Evolutionary conservation across 2,329 filamentous ascomycete genomes (phyloP).

Genomic region (Proliferodiscus dingleyae): DNA sequence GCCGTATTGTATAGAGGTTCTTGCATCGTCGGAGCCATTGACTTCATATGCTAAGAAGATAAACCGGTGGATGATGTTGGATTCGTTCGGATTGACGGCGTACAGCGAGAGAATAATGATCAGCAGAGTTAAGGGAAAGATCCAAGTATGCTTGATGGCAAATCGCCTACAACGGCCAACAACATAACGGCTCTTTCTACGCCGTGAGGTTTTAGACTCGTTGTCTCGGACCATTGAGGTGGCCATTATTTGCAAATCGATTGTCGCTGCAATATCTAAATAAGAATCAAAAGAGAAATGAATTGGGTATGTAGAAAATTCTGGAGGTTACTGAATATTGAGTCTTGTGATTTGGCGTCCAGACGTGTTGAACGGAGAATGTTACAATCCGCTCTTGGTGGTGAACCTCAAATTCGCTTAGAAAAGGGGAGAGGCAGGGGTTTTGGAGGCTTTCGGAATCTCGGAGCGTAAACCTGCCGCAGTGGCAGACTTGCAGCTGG

Average conservation of each 20-base stretch:
- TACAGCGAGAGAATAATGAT: constrained; percentile 62
- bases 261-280: no score
- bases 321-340: no score
- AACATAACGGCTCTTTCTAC: neutral
- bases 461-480: neutral
- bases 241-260: no score
- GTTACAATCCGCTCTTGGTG: no score
- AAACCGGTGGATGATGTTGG: constrained; percentile 74
- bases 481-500: neutral
- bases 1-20: constrained; percentile 64
- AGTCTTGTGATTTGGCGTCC: no score
- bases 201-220: neutral
- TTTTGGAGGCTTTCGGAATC: neutral
- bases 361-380: no score
- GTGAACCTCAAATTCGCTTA: no score
- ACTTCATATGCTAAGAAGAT: constrained; percentile 88
- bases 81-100: constrained; percentile 66
- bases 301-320: no score
- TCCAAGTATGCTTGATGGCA: constrained; percentile 54
- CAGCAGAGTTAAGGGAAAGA: constrained; percentile 64
- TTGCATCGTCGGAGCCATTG: constrained; percentile 37
- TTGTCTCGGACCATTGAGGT: no score
- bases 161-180: constrained; percentile 35
- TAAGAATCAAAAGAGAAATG: no score
- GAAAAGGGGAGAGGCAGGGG: no score